phyloP scores from a whole-genome alignment of 208 protist species.

The Trypanosoma conorhini region DNA sequence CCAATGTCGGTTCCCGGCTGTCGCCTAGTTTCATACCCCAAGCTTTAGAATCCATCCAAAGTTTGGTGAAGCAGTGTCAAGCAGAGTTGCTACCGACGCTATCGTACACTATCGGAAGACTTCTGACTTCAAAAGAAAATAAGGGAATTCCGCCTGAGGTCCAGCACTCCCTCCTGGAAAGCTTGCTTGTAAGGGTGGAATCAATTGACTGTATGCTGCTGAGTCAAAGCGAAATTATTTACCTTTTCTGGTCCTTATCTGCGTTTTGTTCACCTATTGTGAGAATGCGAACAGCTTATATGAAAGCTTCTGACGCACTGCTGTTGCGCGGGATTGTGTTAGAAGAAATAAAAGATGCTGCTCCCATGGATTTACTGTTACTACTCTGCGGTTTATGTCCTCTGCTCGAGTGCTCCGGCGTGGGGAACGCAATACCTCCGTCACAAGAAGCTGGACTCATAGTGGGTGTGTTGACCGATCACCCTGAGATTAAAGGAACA shows the following conservation, averaged over 20 bases:
- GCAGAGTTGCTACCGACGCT: conserved; percentile 19
- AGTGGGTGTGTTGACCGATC: background rate
- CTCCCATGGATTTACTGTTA: conserved; percentile 17
- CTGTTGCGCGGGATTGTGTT: conserved; percentile 15
- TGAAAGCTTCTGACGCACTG: conserved; percentile 6
- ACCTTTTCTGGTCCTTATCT: conserved; percentile 26
- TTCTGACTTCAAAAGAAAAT: conserved; percentile 27
- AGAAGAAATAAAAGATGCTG: conserved; percentile 12
- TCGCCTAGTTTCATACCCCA: conserved; percentile 24
- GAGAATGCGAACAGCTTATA: conserved; percentile 3
- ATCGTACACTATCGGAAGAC: conserved; percentile 22
- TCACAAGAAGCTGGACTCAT: conserved; percentile 19
- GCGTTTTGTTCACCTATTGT: conserved; percentile 22
- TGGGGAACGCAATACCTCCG: background rate
- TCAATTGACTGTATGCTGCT: conserved; percentile 21
- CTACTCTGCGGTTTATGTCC: conserved; percentile 24
- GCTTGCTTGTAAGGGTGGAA: conserved; percentile 18
- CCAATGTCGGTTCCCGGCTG: conserved; percentile 22
- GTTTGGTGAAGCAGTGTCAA: conserved; percentile 20
- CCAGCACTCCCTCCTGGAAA: conserved; percentile 5
- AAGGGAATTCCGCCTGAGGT: conserved; percentile 16
- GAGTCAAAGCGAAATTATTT: conserved; percentile 21
- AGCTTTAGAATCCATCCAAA: conserved; percentile 18
- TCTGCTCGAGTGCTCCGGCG: conserved; percentile 16
- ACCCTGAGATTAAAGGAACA: background rate